Conservation (phyloP, 2,329 filamentous ascomycete genomes). For the Pyrenophora graminea region DNA sequence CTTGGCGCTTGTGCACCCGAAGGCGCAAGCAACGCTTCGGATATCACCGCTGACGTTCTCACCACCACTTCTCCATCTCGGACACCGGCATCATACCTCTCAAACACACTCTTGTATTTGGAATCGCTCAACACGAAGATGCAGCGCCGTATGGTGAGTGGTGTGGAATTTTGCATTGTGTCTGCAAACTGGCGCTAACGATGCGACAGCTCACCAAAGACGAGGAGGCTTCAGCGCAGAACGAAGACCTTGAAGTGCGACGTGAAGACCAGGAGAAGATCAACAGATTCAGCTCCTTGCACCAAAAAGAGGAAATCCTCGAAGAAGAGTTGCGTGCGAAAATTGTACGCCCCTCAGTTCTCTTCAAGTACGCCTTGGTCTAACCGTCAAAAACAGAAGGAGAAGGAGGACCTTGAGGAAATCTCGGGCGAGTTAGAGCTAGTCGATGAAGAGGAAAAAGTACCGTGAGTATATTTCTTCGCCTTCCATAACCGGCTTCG, state of each 20-base stretch:
- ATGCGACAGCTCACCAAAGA: conserved; percentile 80
- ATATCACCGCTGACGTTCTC: conserved; percentile 3
- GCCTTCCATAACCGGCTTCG: background rate
- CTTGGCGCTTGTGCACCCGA: conserved; percentile 13
- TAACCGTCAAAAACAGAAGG: conserved; percentile 67
- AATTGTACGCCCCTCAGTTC: conserved; percentile 59
- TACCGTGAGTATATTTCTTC: conserved; percentile 67
- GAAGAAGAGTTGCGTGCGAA: conserved; percentile 82
- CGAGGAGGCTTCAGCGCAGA: conserved; percentile 74
- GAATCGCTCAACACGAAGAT: conserved; percentile 23
- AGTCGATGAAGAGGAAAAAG: conserved; percentile 89
- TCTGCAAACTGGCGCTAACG: conserved; percentile 18
- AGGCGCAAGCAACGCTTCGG: conserved; percentile 4
- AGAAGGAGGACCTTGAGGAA: conserved; percentile 97
- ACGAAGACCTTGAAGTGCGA: conserved; percentile 88
- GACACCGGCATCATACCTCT: background rate
- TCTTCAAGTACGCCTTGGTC: background rate
- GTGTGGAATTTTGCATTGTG: conserved; percentile 10
- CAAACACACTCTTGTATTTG: background rate
- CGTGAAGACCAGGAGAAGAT: conserved; percentile 98
- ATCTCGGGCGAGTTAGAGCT: conserved; percentile 89
- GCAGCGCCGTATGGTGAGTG: conserved; percentile 53
- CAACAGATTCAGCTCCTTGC: conserved; percentile 93
- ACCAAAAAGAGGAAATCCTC: conserved; percentile 78
- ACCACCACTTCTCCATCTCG: background rate